phyloP scores from a whole-genome alignment of 345 rosid species.

The Gossypium anomalum region DNA sequence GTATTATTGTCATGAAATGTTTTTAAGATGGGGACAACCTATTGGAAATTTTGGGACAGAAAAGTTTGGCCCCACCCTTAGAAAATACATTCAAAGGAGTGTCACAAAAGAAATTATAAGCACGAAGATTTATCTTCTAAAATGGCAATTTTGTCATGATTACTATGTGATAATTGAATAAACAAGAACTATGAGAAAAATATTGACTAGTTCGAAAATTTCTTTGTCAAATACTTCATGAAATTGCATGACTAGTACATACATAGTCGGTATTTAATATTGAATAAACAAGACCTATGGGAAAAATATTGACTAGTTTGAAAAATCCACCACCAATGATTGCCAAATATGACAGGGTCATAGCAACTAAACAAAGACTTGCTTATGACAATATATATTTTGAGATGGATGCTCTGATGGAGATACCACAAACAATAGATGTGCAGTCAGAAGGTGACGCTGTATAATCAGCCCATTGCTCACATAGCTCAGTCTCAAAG shows the following conservation, averaged over 20 bases:
- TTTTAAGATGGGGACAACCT: neutral
- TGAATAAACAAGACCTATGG: too few species aligned
- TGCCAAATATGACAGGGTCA: neutral
- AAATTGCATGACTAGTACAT: neutral
- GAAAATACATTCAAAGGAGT: neutral
- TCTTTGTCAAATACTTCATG: neutral
- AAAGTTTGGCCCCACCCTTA: neutral
- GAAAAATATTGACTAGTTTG: too few species aligned
- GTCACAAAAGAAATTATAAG: neutral
- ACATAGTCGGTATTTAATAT: neutral
- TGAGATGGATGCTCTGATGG: too few species aligned
- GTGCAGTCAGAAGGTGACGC: too few species aligned
- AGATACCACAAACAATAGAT: too few species aligned
- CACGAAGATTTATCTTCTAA: neutral
- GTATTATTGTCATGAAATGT: slow-evolving; percentile 2
- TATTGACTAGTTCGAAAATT: too few species aligned
- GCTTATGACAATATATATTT: too few species aligned
- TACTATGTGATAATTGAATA: neutral
- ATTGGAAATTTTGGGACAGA: neutral
- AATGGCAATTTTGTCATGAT: neutral
- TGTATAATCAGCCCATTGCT: too few species aligned
- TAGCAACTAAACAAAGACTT: too few species aligned
- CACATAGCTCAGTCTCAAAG: too few species aligned
- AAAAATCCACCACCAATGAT: neutral
- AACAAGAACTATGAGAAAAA: neutral